phyloP scores from a whole-genome alignment of 768 basidiomycete genomes.

The Mycena amicta region DNA sequence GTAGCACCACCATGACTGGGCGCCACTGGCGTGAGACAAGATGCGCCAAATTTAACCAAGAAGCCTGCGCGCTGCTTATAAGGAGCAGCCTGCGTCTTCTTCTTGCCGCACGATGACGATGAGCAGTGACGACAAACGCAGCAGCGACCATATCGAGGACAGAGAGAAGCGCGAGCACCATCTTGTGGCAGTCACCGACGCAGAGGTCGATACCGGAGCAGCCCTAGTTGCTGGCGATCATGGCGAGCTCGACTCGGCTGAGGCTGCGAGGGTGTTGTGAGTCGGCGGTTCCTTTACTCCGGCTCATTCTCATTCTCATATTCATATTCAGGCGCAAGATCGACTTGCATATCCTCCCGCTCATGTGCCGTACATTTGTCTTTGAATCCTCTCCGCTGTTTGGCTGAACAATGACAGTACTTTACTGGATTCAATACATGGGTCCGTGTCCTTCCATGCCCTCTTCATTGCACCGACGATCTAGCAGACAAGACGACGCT shows the following conservation, averaged over 20 bases:
- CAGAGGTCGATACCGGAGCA: slow-evolving; percentile 67
- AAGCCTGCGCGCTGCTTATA: too few species aligned
- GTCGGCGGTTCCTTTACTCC: slow-evolving; percentile 20
- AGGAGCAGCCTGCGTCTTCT: too few species aligned
- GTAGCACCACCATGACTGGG: too few species aligned
- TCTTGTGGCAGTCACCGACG: too few species aligned
- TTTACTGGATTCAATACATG: slow-evolving; percentile 76
- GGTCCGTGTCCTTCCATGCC: slow-evolving; percentile 26
- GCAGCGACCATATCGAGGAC: neutral
- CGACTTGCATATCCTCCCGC: slow-evolving; percentile 72
- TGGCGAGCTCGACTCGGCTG: slow-evolving; percentile 49
- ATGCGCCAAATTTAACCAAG: too few species aligned
- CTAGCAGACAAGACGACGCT: slow-evolving; percentile 61
- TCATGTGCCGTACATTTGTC: slow-evolving; percentile 74
- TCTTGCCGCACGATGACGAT: too few species aligned
- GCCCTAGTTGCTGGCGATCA: slow-evolving; percentile 51
- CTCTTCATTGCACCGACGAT: neutral
- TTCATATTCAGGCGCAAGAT: slow-evolving; percentile 59
- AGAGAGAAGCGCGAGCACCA: slow-evolving; percentile 1
- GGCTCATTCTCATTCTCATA: neutral
- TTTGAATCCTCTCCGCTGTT: neutral
- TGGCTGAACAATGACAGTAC: slow-evolving; percentile 42
- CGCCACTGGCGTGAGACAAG: too few species aligned
- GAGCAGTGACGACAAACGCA: neutral
- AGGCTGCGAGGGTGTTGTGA: slow-evolving; percentile 55